A percentile compares a stretch with the other conserved stretches of the same genome.
Conservation (phyloP, 2,329 filamentous ascomycete genomes). For the Botryotinia globosa region DNA sequence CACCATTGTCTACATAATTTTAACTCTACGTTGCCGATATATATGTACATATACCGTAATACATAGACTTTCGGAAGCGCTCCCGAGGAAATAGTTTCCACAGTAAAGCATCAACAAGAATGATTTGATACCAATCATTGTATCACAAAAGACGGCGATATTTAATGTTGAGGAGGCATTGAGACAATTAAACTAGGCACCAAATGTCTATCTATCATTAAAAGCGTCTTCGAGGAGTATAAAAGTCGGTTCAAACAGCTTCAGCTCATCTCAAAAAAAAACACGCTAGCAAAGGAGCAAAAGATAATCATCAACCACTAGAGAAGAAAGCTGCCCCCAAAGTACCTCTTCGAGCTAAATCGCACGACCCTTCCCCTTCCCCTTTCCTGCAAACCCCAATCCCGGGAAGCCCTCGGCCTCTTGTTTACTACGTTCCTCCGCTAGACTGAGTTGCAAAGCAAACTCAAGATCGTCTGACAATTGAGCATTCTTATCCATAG, state of each 20-base stretch:
- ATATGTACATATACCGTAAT: too few relatives aligned
- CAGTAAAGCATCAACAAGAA: neutral
- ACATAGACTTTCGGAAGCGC: neutral
- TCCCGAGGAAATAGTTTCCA: neutral
- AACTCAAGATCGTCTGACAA: conserved; percentile 55
- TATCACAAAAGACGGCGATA: neutral
- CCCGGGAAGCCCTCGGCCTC: conserved; percentile 9
- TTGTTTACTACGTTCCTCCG: conserved; percentile 47
- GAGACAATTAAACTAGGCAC: neutral
- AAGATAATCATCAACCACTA: neutral
- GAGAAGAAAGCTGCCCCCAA: neutral
- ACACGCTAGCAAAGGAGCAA: neutral
- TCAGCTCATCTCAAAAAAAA: neutral
- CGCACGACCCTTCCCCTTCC: conserved; percentile 18
- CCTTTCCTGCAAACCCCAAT: neutral
- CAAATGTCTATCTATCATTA: neutral
- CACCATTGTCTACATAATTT: neutral
- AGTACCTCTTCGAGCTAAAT: neutral
- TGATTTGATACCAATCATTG: neutral
- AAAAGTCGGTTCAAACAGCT: neutral
- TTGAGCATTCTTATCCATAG: neutral
- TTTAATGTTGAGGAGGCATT: neutral
- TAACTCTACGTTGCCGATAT: too few relatives aligned
- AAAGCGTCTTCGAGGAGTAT: neutral
- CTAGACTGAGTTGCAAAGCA: conserved; percentile 58